Conservation (phyloP, 1,139 yeast species). For the Pichia sp. region DNA sequence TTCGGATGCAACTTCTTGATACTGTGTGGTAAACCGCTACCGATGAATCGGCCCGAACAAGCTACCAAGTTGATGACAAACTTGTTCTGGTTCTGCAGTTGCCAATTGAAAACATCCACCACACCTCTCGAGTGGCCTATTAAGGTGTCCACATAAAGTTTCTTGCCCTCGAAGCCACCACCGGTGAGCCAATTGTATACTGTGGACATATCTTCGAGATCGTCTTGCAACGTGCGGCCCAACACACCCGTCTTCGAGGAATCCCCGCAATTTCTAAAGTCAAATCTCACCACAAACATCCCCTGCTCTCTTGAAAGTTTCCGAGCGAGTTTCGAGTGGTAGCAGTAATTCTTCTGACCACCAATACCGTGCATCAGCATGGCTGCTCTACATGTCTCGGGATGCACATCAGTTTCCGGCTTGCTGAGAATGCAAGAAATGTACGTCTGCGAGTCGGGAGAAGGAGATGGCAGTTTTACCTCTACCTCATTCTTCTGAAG, state of each 20-base stretch:
- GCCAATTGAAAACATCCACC: slow-evolving; percentile 76
- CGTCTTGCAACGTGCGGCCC: slow-evolving; percentile 62
- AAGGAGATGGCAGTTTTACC: slow-evolving; percentile 16
- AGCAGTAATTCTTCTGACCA: slow-evolving; percentile 79
- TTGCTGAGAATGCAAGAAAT: slow-evolving; percentile 22
- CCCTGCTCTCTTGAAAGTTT: slow-evolving; percentile 57
- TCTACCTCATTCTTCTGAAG: slow-evolving; percentile 19
- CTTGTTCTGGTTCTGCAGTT: slow-evolving; percentile 26
- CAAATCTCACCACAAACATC: slow-evolving; percentile 64
- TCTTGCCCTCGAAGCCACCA: slow-evolving; percentile 37
- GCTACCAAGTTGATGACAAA: slow-evolving; percentile 55
- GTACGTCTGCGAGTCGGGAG: slow-evolving; percentile 7
- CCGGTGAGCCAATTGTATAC: slow-evolving; percentile 45
- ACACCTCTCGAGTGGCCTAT: slow-evolving; percentile 80
- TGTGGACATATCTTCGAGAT: slow-evolving; percentile 61
- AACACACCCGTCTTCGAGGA: slow-evolving; percentile 52
- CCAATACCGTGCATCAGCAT: slow-evolving; percentile 71
- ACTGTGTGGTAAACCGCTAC: slow-evolving; percentile 34
- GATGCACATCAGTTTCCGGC: slow-evolving; percentile 20
- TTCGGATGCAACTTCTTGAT: slow-evolving; percentile 30
- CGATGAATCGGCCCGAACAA: slow-evolving; percentile 62
- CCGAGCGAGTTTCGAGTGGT: slow-evolving; percentile 62
- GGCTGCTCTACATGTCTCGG: slow-evolving; percentile 31
- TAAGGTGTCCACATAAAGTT: slow-evolving; percentile 49
- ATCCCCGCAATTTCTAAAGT: slow-evolving; percentile 81